phyloP scores from a whole-genome alignment of 352 stramenopile species.

The Pythium sp. region DNA sequence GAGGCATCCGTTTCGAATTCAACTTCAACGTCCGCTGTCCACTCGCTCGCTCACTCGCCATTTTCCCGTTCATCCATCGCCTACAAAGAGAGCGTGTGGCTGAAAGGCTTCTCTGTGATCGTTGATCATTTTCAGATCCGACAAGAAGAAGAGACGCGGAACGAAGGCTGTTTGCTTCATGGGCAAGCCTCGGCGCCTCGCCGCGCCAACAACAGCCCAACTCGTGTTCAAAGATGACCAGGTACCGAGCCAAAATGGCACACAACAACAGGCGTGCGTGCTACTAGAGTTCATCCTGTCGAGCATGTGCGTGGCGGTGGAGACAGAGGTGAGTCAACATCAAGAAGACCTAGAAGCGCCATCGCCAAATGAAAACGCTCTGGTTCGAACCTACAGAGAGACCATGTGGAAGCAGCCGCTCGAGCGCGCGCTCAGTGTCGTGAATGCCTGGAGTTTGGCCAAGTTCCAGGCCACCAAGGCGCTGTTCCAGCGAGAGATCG shows the following conservation, averaged over 20 bases:
- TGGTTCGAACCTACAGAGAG: constrained; percentile 3
- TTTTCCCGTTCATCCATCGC: too few relatives aligned
- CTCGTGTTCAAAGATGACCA: background rate
- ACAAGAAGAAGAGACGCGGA: background rate
- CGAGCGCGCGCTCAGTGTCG: constrained; percentile 7
- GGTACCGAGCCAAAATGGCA: background rate
- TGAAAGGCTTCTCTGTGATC: background rate
- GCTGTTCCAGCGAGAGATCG: constrained; percentile 2
- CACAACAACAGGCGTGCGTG: background rate
- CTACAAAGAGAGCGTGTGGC: background rate
- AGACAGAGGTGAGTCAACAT: background rate
- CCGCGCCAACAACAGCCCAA: background rate
- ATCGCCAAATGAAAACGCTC: background rate
- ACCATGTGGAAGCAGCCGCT: constrained; percentile 6
- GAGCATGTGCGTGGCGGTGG: constrained; percentile 15
- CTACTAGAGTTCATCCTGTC: constrained; percentile 5
- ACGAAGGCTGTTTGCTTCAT: background rate
- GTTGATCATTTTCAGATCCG: background rate
- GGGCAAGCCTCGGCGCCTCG: background rate
- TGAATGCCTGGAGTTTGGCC: constrained; percentile 14
- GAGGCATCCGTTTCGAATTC: background rate
- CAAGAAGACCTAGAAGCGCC: background rate
- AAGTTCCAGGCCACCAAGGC: background rate
- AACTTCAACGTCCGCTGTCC: background rate
- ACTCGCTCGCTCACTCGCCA: too few relatives aligned